Conservation (phyloP, 108 stramenopile species). For the Skeletonema costatum region DNA sequence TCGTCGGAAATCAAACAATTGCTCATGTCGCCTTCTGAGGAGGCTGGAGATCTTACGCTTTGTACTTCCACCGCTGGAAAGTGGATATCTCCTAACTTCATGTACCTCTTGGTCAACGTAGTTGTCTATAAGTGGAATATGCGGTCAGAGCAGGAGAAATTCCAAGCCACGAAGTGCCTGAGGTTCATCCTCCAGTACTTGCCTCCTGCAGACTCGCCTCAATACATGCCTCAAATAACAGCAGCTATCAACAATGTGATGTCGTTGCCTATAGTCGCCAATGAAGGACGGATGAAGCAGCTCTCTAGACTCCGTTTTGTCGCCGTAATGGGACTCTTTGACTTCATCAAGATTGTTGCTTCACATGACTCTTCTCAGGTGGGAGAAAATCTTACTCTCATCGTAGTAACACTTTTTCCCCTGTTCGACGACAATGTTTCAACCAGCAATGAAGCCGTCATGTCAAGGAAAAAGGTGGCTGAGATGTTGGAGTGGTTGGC, state of each 20-base stretch:
- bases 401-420: slow-evolving; percentile 82
- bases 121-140: slow-evolving; percentile 65
- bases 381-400: slow-evolving; percentile 68
- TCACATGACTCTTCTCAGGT: slow-evolving; percentile 48
- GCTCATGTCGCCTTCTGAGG: slow-evolving; percentile 21
- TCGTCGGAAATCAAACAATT: slow-evolving; percentile 11
- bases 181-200: slow-evolving; percentile 55
- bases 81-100: slow-evolving; percentile 80
- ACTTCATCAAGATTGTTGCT: slow-evolving; percentile 64
- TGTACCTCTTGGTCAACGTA: slow-evolving; percentile 80
- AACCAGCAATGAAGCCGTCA: slow-evolving; percentile 17
- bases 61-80: slow-evolving; percentile 28
- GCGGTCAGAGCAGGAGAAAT: slow-evolving; percentile 45
- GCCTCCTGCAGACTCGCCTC: slow-evolving; percentile 55
- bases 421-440: slow-evolving; percentile 40
- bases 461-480: slow-evolving; percentile 52
- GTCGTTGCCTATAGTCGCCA: slow-evolving; percentile 4
- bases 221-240: slow-evolving; percentile 81
- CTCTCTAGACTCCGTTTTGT: slow-evolving; percentile 39
- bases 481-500: slow-evolving; percentile 63
- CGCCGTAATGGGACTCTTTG: slow-evolving; percentile 64
- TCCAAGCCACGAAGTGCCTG: slow-evolving; percentile 63
- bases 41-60: slow-evolving; percentile 13
- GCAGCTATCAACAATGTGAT: slow-evolving; percentile 73
- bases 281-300: not conserved